These are phyloP conservation scores for Lepidium didymum DNA, from an alignment of 345 rosid genomes.

Conservation along the genomic window DNA sequence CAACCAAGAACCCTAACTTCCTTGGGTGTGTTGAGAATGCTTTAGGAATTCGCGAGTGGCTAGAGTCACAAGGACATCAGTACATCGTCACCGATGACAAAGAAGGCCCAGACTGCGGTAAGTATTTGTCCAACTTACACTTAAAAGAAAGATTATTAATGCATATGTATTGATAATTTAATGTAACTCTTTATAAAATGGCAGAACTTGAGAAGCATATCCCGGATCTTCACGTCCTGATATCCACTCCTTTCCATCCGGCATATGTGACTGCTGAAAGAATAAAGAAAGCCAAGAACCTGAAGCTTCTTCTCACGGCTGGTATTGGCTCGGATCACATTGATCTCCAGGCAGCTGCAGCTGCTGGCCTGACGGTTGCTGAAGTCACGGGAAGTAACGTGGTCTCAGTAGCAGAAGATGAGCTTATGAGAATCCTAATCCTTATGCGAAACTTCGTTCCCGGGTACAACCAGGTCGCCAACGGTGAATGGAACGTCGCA, in stretches of 20 bases:
- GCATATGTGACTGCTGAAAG: constrained; percentile 87
- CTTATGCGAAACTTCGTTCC: constrained; percentile 87
- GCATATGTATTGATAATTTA: background rate
- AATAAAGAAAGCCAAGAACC: constrained; percentile 84
- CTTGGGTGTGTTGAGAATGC: constrained; percentile 73
- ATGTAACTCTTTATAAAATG: background rate
- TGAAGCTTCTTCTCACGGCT: constrained; percentile 84
- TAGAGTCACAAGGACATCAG: constrained; percentile 78
- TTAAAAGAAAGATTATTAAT: no score
- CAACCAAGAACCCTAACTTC: constrained; percentile 65
- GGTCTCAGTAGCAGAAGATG: constrained; percentile 93
- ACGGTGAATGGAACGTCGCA: constrained; percentile 94
- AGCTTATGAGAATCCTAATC: constrained; percentile 90
- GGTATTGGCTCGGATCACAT: constrained; percentile 96
- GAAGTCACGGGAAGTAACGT: constrained; percentile 93
- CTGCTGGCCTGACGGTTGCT: constrained; percentile 83
- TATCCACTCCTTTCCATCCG: constrained; percentile 89
- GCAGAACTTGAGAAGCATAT: constrained; percentile 86
- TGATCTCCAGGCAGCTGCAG: constrained; percentile 82
- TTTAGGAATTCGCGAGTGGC: constrained; percentile 71
- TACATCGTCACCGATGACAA: constrained; percentile 91
- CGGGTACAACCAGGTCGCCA: constrained; percentile 71
- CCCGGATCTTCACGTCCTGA: constrained; percentile 79
- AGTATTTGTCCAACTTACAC: background rate
- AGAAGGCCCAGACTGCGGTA: constrained; percentile 73